These are phyloP conservation scores for Fomitopsis palustris DNA, from an alignment of 1,284 basidiomycete species.

Conservation along the genomic window DNA sequence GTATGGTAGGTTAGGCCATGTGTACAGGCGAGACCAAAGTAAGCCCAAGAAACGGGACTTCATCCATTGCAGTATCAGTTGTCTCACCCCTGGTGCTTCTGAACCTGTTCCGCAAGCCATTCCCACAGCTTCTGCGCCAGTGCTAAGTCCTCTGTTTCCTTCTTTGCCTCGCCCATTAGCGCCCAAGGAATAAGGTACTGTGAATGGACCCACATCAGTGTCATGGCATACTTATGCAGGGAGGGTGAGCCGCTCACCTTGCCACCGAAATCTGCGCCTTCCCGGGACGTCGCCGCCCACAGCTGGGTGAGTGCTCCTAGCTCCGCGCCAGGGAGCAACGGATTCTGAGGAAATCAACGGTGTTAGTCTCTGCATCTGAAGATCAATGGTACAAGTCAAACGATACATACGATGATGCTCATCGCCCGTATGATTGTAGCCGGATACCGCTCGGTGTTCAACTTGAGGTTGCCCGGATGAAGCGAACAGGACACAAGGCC, in stretches of 20 bases:
- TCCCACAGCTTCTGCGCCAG: constrained; percentile 32
- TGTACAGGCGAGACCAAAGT: no score
- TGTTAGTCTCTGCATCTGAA: no score
- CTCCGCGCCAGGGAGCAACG: background rate
- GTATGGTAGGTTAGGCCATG: no score
- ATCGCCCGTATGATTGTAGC: no score
- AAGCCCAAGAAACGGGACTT: no score
- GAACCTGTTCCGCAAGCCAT: no score
- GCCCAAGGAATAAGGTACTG: constrained; percentile 37
- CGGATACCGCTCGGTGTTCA: constrained; percentile 39
- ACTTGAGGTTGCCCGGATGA: constrained; percentile 42
- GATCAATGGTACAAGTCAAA: no score
- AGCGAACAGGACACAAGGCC: constrained; percentile 48
- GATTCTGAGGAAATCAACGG: constrained; percentile 15
- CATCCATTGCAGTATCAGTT: no score
- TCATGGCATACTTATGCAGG: background rate
- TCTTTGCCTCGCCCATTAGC: constrained; percentile 21
- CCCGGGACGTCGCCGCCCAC: constrained; percentile 24
- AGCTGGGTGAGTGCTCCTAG: constrained; percentile 24
- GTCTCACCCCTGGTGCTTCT: no score
- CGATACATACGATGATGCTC: no score
- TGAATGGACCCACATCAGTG: background rate
- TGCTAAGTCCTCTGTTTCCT: constrained; percentile 26
- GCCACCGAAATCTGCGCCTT: constrained; percentile 20
- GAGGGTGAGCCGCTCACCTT: constrained; percentile 17